Evolutionary conservation across 192 early-diverging fungal species (phyloP).

Genomic region (Coemansia biformis): DNA sequence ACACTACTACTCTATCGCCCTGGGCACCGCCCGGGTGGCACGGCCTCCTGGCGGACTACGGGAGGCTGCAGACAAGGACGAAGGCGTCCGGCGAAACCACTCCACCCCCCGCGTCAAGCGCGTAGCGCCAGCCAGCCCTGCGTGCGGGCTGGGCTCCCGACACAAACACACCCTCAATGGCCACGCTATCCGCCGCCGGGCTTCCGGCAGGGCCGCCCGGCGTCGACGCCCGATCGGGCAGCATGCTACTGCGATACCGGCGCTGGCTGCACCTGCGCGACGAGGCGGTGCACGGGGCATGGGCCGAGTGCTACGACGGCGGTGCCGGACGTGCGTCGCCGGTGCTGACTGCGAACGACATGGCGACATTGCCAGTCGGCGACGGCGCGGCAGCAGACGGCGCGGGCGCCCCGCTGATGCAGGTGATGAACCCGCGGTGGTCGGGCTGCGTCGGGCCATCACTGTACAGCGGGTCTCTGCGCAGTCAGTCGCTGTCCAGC

Average conservation of each 20-base stretch:
- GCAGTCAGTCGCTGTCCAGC: constrained; percentile 31
- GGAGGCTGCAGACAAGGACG: too few relatives aligned
- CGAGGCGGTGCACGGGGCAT: neutral
- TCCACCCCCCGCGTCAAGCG: too few relatives aligned
- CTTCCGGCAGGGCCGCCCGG: constrained; percentile 2
- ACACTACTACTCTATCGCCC: too few relatives aligned
- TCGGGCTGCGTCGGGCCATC: constrained; percentile 16
- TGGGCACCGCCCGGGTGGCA: too few relatives aligned
- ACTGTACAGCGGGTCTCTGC: constrained; percentile 1
- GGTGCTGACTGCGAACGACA: constrained; percentile 3
- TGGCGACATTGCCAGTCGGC: neutral
- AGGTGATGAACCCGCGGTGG: constrained; percentile 29
- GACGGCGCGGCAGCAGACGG: neutral
- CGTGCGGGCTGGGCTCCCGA: too few relatives aligned
- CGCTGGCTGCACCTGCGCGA: constrained; percentile 25
- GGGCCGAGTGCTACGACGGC: constrained; percentile 17
- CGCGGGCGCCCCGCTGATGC: constrained; percentile 6
- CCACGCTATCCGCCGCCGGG: neutral
- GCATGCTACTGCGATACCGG: constrained; percentile 16
- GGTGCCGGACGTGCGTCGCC: constrained; percentile 16
- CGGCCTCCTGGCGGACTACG: too few relatives aligned
- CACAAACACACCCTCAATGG: too few relatives aligned
- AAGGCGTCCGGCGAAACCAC: too few relatives aligned
- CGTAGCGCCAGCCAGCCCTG: too few relatives aligned
- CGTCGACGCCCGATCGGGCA: constrained; percentile 6